Evolutionary conservation across 331 rosid genomes (phyloP).

Genomic region (Erythrophleum ivorense): DNA sequence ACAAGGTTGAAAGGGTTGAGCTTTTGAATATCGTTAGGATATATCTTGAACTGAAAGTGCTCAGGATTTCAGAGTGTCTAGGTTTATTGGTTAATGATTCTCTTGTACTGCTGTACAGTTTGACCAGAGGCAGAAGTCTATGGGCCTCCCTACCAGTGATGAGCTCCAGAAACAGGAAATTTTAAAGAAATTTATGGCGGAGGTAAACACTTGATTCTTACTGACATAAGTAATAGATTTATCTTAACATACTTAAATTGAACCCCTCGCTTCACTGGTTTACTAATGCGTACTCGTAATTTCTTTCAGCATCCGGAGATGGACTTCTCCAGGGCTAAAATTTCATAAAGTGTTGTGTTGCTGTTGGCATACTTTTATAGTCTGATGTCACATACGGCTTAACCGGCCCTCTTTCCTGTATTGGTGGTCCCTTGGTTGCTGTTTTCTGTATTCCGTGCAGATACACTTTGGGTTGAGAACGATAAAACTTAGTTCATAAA

Average conservation of each 20-base stretch:
- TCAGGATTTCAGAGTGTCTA: background rate
- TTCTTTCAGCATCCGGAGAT: conserved; percentile 94
- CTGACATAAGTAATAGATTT: background rate
- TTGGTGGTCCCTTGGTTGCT: background rate
- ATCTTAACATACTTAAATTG: background rate
- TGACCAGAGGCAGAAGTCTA: conserved; percentile 35
- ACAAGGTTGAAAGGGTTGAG: background rate
- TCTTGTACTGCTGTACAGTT: conserved; percentile 31
- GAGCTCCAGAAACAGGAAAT: conserved; percentile 91
- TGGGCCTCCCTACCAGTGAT: conserved; percentile 50
- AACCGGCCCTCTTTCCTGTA: background rate
- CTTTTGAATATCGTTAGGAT: background rate
- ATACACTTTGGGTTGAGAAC: background rate
- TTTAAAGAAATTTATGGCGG: conserved; percentile 88
- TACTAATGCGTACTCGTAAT: conserved; percentile 10
- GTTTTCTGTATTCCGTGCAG: background rate
- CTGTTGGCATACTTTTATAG: too few species aligned
- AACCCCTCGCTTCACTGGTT: background rate
- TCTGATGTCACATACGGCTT: background rate
- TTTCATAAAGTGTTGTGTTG: conserved; percentile 52
- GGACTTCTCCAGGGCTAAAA: conserved; percentile 91
- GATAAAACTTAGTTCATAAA: background rate
- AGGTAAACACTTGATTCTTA: conserved; percentile 52
- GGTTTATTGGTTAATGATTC: conserved; percentile 19
- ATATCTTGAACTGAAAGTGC: background rate